These are phyloP conservation scores for Pleurotus citrinopileatus DNA, from an alignment of 768 basidiomycete species.

Conservation along the genomic window DNA sequence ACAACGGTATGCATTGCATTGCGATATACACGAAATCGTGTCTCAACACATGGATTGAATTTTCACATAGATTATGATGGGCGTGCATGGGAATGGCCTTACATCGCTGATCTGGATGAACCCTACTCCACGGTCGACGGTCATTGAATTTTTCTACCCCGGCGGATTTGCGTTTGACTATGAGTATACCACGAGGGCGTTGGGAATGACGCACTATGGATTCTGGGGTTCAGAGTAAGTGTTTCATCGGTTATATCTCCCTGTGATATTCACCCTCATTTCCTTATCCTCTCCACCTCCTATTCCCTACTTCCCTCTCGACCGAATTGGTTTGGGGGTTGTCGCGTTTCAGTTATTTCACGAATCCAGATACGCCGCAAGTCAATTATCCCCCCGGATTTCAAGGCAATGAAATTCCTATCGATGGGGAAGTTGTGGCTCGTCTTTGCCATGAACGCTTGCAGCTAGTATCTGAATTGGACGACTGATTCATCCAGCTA, in stretches of 20 bases:
- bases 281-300: slow-evolving; percentile 2
- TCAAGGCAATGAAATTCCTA: slow-evolving; percentile 81
- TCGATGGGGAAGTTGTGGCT: slow-evolving; percentile 71
- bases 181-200: slow-evolving; percentile 72
- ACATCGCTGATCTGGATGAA: slow-evolving; percentile 93
- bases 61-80: slow-evolving; percentile 80
- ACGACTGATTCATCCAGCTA: slow-evolving; percentile 45
- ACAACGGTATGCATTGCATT: slow-evolving; percentile 70
- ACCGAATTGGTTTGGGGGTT: not conserved
- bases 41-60: not conserved
- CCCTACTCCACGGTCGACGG: slow-evolving; percentile 74
- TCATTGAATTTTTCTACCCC: slow-evolving; percentile 90
- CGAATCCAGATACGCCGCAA: slow-evolving; percentile 65
- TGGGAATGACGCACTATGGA: slow-evolving; percentile 83
- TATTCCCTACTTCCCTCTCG: not conserved
- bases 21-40: not conserved
- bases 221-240: slow-evolving; percentile 77
- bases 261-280: not conserved
- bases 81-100: slow-evolving; percentile 90
- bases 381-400: slow-evolving; percentile 85
- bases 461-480: slow-evolving; percentile 54
- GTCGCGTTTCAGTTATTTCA: slow-evolving; percentile 55
- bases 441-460: slow-evolving; percentile 56
- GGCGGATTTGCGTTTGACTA: slow-evolving; percentile 86
- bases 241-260: not conserved